Conservation (phyloP, 345 rosid species). For the Hirschfeldia incana region DNA sequence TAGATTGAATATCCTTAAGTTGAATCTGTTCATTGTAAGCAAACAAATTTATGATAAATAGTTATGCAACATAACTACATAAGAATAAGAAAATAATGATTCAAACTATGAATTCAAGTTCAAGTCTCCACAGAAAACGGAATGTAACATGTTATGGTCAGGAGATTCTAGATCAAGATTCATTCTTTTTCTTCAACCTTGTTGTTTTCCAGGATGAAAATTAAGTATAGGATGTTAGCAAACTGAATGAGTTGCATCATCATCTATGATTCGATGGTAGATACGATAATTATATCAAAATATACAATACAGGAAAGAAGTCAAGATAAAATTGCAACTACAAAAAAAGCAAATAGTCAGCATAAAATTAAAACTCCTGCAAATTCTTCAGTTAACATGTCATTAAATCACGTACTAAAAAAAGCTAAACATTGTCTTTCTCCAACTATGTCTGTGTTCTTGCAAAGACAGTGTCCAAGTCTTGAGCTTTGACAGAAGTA, state of each 20-base stretch:
- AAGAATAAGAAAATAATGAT: neutral
- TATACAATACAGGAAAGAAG: neutral
- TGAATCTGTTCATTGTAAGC: neutral
- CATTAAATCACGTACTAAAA: slow-evolving; percentile 5
- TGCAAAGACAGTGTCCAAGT: slow-evolving; percentile 10
- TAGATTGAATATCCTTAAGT: neutral
- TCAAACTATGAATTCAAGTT: neutral
- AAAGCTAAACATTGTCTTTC: neutral
- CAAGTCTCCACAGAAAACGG: neutral
- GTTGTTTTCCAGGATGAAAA: neutral
- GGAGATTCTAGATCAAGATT: neutral
- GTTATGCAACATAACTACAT: neutral
- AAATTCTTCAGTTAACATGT: neutral
- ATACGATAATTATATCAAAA: neutral
- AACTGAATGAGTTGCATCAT: neutral
- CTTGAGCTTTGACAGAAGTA: slow-evolving; percentile 2
- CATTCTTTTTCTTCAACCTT: neutral
- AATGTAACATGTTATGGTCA: neutral
- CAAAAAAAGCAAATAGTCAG: neutral
- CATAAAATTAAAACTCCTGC: neutral
- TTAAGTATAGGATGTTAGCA: neutral
- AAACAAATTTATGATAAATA: neutral
- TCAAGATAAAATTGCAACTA: neutral
- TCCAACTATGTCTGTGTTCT: neutral
- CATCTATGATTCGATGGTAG: neutral